These are phyloP conservation scores for Amniculicola lignicola DNA, from an alignment of 495 filamentous ascomycete species.

Conservation along the genomic window DNA sequence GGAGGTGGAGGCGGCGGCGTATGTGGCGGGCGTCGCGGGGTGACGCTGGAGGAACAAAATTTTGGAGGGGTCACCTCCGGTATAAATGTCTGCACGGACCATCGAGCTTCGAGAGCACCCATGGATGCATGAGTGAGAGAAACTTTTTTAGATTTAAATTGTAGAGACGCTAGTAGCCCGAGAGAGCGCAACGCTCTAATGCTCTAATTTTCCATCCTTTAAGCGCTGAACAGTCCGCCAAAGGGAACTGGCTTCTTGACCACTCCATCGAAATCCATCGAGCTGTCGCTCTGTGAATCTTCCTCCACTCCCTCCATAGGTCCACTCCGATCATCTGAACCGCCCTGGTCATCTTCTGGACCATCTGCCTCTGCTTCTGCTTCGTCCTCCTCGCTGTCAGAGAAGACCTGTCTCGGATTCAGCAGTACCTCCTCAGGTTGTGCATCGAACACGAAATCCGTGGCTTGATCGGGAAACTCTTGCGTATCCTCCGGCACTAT, in stretches of 20 bases:
- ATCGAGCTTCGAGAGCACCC: too few relatives aligned
- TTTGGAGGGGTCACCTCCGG: not conserved
- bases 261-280: not conserved
- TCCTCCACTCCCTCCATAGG: conserved; percentile 12
- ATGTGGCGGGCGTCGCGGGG: not conserved
- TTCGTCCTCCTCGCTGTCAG: conserved; percentile 5
- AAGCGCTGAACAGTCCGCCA: conserved; percentile 2
- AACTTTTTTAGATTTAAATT: too few relatives aligned
- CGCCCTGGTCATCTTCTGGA: conserved; percentile 8
- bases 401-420: conserved; percentile 17
- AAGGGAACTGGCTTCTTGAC: too few relatives aligned
- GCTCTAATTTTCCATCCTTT: too few relatives aligned
- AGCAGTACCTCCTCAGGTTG: conserved; percentile 7
- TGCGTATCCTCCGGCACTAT: conserved; percentile 18
- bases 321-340: too few relatives aligned
- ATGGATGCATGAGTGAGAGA: too few relatives aligned
- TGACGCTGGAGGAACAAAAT: not conserved
- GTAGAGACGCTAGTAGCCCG: too few relatives aligned
- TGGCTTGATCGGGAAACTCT: conserved; percentile 14
- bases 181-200: too few relatives aligned
- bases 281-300: not conserved
- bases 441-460: not conserved
- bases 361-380: conserved; percentile 14
- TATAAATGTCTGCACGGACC: not conserved
- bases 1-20: too few relatives aligned